Evolutionary conservation across 768 basidiomycete species (phyloP).

Genomic region (Cystobasidium onofrii): DNA sequence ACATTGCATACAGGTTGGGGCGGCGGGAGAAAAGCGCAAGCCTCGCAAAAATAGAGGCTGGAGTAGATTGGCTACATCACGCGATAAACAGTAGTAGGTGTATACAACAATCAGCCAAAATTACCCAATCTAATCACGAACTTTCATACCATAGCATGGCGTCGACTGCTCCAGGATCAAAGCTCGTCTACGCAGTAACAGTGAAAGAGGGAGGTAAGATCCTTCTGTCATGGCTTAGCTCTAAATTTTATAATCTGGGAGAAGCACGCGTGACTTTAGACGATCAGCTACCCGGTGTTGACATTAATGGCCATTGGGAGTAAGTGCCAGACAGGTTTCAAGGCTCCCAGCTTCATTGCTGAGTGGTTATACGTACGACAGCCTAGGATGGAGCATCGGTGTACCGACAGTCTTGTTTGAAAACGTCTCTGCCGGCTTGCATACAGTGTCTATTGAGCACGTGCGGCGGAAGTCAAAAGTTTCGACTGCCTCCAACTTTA

Average conservation of each 20-base stretch:
- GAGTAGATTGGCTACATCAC: not conserved
- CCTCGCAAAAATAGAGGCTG: not conserved
- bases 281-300: not conserved
- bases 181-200: not conserved
- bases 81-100: conserved; percentile 2
- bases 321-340: not conserved
- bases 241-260: not conserved
- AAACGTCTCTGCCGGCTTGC: not conserved
- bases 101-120: too few relatives aligned
- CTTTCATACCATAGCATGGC: not conserved
- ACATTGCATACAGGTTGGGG: not conserved
- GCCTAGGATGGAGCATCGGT: not conserved
- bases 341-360: too few relatives aligned
- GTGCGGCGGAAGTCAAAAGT: not conserved
- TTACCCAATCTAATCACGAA: not conserved
- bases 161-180: not conserved
- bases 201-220: not conserved
- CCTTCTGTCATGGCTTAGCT: not conserved
- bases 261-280: conserved; percentile 1
- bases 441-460: not conserved
- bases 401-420: not conserved
- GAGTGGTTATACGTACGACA: not conserved
- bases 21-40: not conserved
- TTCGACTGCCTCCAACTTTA: not conserved
- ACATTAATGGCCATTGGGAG: not conserved